Base-by-base conservation (phyloP, 2,329 filamentous ascomycete genomes). In the Cercospora zeae-maydis region DNA sequence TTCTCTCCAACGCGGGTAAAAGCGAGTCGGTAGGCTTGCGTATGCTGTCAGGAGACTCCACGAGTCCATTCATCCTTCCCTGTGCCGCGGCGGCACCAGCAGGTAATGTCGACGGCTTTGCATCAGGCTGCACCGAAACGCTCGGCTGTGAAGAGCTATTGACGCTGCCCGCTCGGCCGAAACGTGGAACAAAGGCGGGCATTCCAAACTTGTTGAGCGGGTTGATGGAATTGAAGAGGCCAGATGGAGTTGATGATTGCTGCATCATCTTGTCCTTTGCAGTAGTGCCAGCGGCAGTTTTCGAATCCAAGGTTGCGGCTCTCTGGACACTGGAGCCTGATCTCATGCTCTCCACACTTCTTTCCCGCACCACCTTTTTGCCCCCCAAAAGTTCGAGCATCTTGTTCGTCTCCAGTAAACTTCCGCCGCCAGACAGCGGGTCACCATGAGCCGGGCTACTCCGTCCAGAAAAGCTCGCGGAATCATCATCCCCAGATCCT, bases 301-400 rank as follows among this genome's bases (percentile, higher is more conserved):
- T 64, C 37, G 51, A 5, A 76, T 76, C 65, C 59, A 69, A 60
- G 21, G 66, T 65, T 47, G 64, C 52, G 53, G 64, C 53, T 66
- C 68, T 49, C 60, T 66, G 88, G 31, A 81, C 81, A 67, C 85
- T 88, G 53, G 83, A 82, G 2, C 79, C 83, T 68, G 88, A 92
- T 58, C 83, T 81, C 13, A 81, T 78, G 70, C 91, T 96, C 71
- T 96, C 92, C 6, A 84, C 84, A 72, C 90, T 96, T 67, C 86
- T 85, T 62, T 96, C 92, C 42, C 92, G 85, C 11, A 81, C 75
- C 39, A 72, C 74, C 63, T 83, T 84, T 27, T 86, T 84, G 4
- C 90, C 90, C 34, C 85, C 86, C 45, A 96, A 87, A 8, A 95
- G 79, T 58, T 86, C 87, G 3, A 92, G 78, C 58, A 93, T 79